Base-by-base conservation (phyloP, 768 basidiomycete genomes). In the Kwoniella mangroviensis region DNA sequence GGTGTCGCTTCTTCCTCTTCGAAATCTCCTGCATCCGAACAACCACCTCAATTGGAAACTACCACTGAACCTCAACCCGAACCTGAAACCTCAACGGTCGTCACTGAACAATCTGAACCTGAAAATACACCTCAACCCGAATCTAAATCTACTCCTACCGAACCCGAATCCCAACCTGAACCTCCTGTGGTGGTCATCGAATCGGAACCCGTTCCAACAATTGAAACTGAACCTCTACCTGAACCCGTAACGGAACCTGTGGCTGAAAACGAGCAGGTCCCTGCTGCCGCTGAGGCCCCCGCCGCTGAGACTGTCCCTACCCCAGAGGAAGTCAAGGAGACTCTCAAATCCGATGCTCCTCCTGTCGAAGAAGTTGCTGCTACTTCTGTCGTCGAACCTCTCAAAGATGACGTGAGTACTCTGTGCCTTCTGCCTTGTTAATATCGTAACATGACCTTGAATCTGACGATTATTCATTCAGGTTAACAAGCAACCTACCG, bases 221-320 rank as follows among this genome's bases (percentile, higher is more conserved):
- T 52, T 43, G 52, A 53, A 7, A 12, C 26, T 45, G 56, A 70
- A 65, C 43, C 40, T 41, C 45, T 28, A 19, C 2, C 24, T 53
- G 59, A 45, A 68, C 2, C 67, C 21, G 11, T 42, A 21, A 12
- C 15, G 12, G 60, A 68, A 62, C 52, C 59, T 41, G 2, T 42
- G 42, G n/a, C n/a, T 43, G 60, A 65, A 41, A 41, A 42, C 28
- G 62, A 68, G 58, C 68, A 70, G 54, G 28, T 58, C 26, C 60
- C 72, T 52, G 63, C 58, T 53, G 67, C 80, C 1, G 81, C 85
- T 72, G 85, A 86, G 61, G 77, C 78, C 61, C 78, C 84, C 61
- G 81, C 83, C 64, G 78, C 82, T 59, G 81, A 84, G 43, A 58
- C 84, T 52, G 84, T 85, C 70, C 80, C 76, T 43, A 84, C 84